Evolutionary conservation across 169 alveolate genomes (phyloP).

Genomic region (Hepatocystis sp.): DNA sequence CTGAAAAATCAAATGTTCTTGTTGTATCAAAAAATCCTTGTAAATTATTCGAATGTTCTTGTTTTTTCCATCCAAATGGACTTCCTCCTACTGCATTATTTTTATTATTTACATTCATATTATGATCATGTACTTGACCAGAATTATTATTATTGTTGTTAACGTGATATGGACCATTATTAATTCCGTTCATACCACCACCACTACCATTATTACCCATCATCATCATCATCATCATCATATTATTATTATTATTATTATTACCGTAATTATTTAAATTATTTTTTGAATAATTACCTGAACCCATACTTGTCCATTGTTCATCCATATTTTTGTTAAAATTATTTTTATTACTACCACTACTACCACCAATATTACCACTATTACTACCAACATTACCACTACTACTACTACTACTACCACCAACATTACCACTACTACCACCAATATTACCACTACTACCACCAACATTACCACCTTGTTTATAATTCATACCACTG

Average conservation of each 20-base stretch:
- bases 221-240: conserved; percentile 13
- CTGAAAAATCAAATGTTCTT: conserved; percentile 50
- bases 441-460: conserved; percentile 3
- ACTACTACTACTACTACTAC: background rate
- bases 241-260: conserved; percentile 2
- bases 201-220: background rate
- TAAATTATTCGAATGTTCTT: conserved; percentile 64
- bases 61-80: conserved; percentile 46
- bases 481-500: too few species aligned
- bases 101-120: background rate
- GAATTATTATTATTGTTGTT: background rate
- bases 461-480: too few species aligned
- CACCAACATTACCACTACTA: background rate
- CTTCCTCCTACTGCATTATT: conserved; percentile 1
- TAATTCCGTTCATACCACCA: conserved; percentile 1
- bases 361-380: background rate
- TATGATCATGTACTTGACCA: background rate
- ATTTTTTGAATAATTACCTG: conserved; percentile 3
- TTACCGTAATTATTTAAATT: background rate
- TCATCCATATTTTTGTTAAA: conserved; percentile 19
- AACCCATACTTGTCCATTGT: conserved; percentile 16
- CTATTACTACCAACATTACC: conserved; percentile 4
- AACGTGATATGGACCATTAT: background rate
- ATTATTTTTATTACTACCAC: conserved; percentile 1
- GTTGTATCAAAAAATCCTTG: conserved; percentile 71